A percentile compares a stretch with the other conserved stretches of the same genome.
phyloP scores from a whole-genome alignment of 2,329 filamentous ascomycete species.

The Chalaropsis ovoidea region DNA sequence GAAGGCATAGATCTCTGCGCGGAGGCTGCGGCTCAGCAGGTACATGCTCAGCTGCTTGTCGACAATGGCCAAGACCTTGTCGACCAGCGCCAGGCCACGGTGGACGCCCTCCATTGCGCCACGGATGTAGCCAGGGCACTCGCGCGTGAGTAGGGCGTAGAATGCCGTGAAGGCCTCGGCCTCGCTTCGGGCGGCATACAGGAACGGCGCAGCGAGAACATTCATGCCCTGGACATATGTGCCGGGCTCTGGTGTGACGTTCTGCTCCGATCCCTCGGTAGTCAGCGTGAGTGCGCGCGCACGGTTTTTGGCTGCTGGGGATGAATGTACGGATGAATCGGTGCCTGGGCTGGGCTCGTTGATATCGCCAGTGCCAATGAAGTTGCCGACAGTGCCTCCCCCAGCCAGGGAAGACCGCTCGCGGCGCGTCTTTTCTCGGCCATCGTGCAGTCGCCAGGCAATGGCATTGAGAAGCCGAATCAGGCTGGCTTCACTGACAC shows the following conservation, averaged over 20 bases:
- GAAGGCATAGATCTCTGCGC: constrained; percentile 92
- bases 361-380: constrained; percentile 30
- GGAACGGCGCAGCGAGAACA: constrained; percentile 85
- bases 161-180: constrained; percentile 91
- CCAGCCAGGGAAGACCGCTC: constrained; percentile 28
- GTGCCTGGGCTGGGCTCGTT: neutral
- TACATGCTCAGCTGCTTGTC: constrained; percentile 80
- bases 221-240: constrained; percentile 99
- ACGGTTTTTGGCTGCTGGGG: constrained; percentile 37
- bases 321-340: constrained; percentile 25
- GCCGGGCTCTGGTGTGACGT: constrained; percentile 53
- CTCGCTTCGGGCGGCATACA: constrained; percentile 90
- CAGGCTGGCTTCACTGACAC: constrained; percentile 88
- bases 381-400: constrained; percentile 27
- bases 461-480: constrained; percentile 91
- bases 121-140: constrained; percentile 87
- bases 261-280: constrained; percentile 52
- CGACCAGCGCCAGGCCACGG: constrained; percentile 78
- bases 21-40: constrained; percentile 74
- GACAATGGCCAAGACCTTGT: constrained; percentile 82
- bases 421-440: constrained; percentile 44
- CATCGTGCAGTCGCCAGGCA: constrained; percentile 85
- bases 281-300: constrained; percentile 51
- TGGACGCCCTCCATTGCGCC: constrained; percentile 97
- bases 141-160: constrained; percentile 71